Evolutionary conservation across 1,139 yeast genomes (phyloP).

Genomic region (Pneumocystis sp.): DNA sequence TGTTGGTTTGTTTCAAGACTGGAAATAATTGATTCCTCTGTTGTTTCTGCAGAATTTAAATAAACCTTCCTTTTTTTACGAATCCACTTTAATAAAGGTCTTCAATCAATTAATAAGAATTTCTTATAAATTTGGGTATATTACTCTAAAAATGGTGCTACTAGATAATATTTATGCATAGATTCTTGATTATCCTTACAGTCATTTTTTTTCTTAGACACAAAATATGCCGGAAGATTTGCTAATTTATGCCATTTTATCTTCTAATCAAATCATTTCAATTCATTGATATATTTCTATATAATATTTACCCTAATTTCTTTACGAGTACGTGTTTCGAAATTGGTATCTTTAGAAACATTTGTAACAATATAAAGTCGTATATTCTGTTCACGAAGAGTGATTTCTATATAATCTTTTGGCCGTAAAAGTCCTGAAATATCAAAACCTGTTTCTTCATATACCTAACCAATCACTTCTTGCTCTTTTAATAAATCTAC

Average conservation of each 20-base stretch:
- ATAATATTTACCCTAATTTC: constrained; percentile 43
- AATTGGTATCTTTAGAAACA: constrained; percentile 60
- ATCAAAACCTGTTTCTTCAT: constrained; percentile 92
- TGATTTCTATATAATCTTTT: constrained; percentile 65
- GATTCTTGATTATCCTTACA: constrained; percentile 8
- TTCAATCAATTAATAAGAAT: background rate
- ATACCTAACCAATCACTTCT: constrained; percentile 22
- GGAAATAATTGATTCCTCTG: background rate
- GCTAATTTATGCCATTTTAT: constrained; percentile 51
- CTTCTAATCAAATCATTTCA: constrained; percentile 17
- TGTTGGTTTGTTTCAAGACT: background rate
- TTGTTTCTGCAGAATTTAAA: background rate
- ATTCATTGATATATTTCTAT: constrained; percentile 6
- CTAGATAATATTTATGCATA: constrained; percentile 23
- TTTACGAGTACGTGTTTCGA: constrained; percentile 69
- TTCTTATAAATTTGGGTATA: background rate
- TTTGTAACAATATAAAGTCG: constrained; percentile 65
- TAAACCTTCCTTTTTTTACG: constrained; percentile 2
- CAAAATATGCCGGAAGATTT: constrained; percentile 28
- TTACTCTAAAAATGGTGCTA: constrained; percentile 24
- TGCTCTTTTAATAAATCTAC: background rate
- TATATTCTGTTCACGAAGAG: constrained; percentile 69
- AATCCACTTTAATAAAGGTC: constrained; percentile 15
- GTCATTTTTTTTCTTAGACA: constrained; percentile 10
- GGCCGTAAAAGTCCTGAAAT: constrained; percentile 51